Base-by-base conservation (phyloP, 208 protist species). In the Leishmania tarentolae region DNA sequence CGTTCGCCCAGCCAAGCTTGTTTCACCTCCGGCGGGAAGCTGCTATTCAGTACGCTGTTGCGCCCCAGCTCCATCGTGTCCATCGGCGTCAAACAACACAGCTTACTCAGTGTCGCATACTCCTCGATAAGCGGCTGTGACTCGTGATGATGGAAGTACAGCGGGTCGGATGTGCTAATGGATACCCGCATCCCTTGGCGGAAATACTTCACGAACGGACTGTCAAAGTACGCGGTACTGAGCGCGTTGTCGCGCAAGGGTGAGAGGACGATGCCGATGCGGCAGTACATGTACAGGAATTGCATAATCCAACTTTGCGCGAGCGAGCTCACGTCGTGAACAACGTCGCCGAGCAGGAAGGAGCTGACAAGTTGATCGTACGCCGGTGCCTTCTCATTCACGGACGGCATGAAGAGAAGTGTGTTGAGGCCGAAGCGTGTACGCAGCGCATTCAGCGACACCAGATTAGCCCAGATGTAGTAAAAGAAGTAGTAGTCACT, bases 401-500 rank as follows among this genome's bases (percentile, higher is more conserved):
- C 92, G 76, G 99, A 98, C 11, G 99, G 98, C 65, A 98, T 95
- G 75, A 99, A 98, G 50, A 89, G 87, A 24, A 98, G 74, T 31
- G 89, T 93, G 83, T 97, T 95, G 42, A 97, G 83, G 7, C 92
- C 94, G 7, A 92, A 81, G n/a, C 85, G 83, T 7, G 74, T 72
- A 46, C 99, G 92, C 47, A 99, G 90, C 59, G 95, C 87, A 86
- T 99, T 99, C n/a, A 99, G 94, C 40, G 92, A 83, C 52, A 85
- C 69, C 35, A 99, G 47, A 90, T 99, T 99, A 75, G 98, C 93
- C 91, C 98, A 99, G 72, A 99, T 93, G 88, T 99, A 99, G 91
- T 99, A 99, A 80, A 95, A 95, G 84, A 99, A 99, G 88, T 99
- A 99, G 70, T 95, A 96, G 86, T 99, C 99, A 72, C 98, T 98